phyloP scores from a whole-genome alignment of 768 basidiomycete genomes.

The Tricholoma hemisulphureum region DNA sequence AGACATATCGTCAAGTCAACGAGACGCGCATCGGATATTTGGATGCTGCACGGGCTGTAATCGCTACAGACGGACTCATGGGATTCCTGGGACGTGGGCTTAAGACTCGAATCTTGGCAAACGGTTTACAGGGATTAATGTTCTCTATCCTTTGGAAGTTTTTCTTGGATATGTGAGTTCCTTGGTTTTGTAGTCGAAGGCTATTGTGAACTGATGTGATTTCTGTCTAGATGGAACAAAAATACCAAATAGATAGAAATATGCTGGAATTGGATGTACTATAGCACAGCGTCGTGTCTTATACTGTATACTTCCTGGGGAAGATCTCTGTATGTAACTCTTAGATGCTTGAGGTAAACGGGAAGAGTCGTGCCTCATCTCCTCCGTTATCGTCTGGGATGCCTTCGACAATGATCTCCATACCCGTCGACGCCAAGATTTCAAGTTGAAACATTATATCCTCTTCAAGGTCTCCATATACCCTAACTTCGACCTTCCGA shows the following conservation, averaged over 20 bases:
- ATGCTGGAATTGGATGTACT: neutral
- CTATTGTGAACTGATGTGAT: neutral
- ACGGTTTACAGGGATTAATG: conserved; percentile 88
- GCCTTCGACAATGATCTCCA: conserved; percentile 14
- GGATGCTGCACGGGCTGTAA: conserved; percentile 73
- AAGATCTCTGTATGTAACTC: neutral
- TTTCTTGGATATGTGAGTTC: conserved; percentile 82
- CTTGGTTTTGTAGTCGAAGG: neutral
- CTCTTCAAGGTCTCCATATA: conserved; percentile 15
- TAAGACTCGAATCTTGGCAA: conserved; percentile 85
- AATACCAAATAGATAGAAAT: conserved; percentile 14
- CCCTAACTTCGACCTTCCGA: conserved; percentile 11
- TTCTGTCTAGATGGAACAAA: conserved; percentile 10
- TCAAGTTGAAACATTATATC: conserved; percentile 17
- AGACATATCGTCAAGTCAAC: conserved; percentile 94
- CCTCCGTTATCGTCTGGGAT: neutral
- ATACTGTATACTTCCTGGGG: neutral
- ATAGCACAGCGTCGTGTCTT: neutral
- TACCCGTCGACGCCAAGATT: conserved; percentile 15
- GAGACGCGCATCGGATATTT: conserved; percentile 76
- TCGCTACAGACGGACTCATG: conserved; percentile 69
- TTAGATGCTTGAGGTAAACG: no score
- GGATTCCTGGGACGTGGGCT: conserved; percentile 89
- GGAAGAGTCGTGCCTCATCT: neutral
- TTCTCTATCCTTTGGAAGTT: conserved; percentile 90